phyloP scores from a whole-genome alignment of 176 grass and related monocot species.

The Microstegium vimineum region DNA sequence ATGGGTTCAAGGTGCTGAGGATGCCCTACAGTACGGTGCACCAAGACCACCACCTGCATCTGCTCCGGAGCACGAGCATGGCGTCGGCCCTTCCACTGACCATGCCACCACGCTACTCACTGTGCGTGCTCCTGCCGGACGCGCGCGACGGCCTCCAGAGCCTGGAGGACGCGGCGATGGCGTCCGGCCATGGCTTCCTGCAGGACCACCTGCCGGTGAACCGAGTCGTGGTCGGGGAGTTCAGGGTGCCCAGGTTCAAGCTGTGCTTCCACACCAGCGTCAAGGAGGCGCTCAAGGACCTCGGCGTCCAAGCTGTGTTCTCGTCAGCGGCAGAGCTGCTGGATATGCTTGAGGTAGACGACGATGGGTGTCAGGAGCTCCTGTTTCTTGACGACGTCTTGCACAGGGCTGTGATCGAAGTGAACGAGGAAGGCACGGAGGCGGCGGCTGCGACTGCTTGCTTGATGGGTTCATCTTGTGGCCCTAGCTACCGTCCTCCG shows the following conservation, averaged over 20 bases:
- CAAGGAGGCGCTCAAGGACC: not conserved
- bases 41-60: too few relatives aligned
- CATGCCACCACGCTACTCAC: not conserved
- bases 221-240: not conserved
- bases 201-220: not conserved
- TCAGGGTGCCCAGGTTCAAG: not conserved
- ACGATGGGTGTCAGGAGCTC: not conserved
- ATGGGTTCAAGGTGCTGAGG: not conserved
- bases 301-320: not conserved
- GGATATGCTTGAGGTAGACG: not conserved
- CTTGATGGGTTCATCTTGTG: too few relatives aligned
- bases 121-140: not conserved
- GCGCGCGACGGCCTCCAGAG: not conserved
- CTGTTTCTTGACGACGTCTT: not conserved
- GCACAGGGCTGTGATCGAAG: not conserved
- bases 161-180: not conserved
- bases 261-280: not conserved
- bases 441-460: not conserved
- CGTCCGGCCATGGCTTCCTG: not conserved
- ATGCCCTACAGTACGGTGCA: too few relatives aligned
- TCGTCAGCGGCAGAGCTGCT: not conserved
- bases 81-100: too few relatives aligned
- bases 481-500: too few relatives aligned
- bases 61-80: too few relatives aligned
- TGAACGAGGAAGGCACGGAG: not conserved